Evolutionary conservation across 2,329 filamentous ascomycete species (phyloP).

Genomic region (Colletotrichum navitas): DNA sequence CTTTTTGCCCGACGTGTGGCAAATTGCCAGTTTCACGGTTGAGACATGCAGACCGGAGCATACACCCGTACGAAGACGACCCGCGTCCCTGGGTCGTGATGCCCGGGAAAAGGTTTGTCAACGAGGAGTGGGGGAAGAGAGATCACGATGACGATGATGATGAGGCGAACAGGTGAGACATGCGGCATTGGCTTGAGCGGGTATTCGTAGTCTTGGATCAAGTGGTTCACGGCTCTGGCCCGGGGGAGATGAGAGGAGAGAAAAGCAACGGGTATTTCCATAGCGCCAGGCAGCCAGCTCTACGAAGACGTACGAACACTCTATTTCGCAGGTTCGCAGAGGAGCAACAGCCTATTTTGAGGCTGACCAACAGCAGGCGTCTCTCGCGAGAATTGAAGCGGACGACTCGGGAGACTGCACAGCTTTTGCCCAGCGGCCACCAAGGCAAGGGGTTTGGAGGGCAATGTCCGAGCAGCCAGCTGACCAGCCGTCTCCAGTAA

Average conservation of each 20-base stretch:
- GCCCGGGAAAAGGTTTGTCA: background rate
- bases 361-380: background rate
- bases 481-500: conserved; percentile 10
- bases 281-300: background rate
- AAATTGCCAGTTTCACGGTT: conserved; percentile 25
- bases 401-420: background rate
- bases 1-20: conserved; percentile 28
- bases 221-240: background rate
- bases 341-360: background rate
- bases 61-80: background rate
- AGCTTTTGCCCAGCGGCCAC: background rate
- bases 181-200: background rate
- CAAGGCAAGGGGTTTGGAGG: background rate
- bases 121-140: background rate
- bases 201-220: background rate
- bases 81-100: background rate
- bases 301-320: background rate
- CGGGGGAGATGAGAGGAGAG: background rate
- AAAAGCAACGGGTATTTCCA: background rate
- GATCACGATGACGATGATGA: background rate
- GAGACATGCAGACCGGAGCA: background rate
- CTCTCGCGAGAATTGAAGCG: background rate
- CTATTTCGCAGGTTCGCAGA: background rate
- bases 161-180: no score
- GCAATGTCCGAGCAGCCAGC: background rate